A percentile compares a stretch with the other conserved stretches of the same genome.
Evolutionary conservation across 805 yeast species (phyloP).

Genomic region (Teunomyces tritomae): DNA sequence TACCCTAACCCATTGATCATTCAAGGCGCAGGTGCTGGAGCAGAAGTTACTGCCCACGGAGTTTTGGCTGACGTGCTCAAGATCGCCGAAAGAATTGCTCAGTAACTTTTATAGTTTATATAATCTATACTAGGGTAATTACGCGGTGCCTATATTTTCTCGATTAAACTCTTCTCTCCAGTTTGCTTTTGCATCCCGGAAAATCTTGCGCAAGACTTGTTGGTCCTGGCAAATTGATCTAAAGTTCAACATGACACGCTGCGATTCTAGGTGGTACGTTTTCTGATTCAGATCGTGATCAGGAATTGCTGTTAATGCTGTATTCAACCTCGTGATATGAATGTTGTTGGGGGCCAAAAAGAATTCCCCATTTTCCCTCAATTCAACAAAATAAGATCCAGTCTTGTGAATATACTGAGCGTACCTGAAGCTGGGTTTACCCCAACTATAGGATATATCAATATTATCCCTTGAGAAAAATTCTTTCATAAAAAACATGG

Average conservation of each 20-base stretch:
- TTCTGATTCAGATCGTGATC: conserved; percentile 23
- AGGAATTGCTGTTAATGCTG: conserved; percentile 26
- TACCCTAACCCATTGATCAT: conserved; percentile 89
- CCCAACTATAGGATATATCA: conserved; percentile 88
- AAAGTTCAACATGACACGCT: conserved; percentile 69
- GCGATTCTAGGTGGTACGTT: conserved; percentile 56
- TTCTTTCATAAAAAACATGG: conserved; percentile 46
- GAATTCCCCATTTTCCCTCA: conserved; percentile 73
- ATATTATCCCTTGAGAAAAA: conserved; percentile 41
- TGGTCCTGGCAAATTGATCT: conserved; percentile 58
- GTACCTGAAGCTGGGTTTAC: conserved; percentile 73
- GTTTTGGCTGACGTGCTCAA: conserved; percentile 91
- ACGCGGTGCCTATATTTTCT: not conserved
- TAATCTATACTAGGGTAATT: not conserved
- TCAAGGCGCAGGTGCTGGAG: conserved; percentile 98
- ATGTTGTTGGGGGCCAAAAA: conserved; percentile 85
- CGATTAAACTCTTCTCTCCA: conserved; percentile 33
- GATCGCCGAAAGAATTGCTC: conserved; percentile 80
- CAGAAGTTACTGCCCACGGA: conserved; percentile 71
- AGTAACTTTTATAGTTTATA: conserved; percentile 15
- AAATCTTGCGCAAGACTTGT: conserved; percentile 47
- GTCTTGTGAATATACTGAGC: conserved; percentile 88
- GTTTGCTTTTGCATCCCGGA: conserved; percentile 54
- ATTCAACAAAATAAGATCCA: conserved; percentile 87
- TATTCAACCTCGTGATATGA: conserved; percentile 70